Percentiles rank a stretch among this genome's conserved stretches.
phyloP scores from a whole-genome alignment of 495 filamentous ascomycete genomes.

The Penicillium mononematosum region DNA sequence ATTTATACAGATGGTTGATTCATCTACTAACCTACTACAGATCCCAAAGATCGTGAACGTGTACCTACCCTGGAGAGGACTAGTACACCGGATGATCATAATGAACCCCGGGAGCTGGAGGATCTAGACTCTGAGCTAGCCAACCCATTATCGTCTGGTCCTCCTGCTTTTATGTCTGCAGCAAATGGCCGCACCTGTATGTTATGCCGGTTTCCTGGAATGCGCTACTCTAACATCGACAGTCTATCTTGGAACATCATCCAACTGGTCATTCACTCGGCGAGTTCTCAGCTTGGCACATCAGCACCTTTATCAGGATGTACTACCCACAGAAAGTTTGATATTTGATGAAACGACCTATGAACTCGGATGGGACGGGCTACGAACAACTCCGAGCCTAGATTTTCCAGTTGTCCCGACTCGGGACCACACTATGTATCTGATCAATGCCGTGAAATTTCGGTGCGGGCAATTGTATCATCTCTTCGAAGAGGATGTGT shows the following conservation, averaged over 20 bases:
- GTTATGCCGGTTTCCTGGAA: background rate
- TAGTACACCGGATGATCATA: conserved; percentile 10
- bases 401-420: conserved; percentile 36
- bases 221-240: conserved; percentile 3
- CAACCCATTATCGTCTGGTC: conserved; percentile 40
- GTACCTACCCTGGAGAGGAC: conserved; percentile 12
- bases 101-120: conserved; percentile 21
- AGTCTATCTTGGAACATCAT: conserved; percentile 48
- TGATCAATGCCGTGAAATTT: conserved; percentile 47
- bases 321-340: conserved; percentile 35
- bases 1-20: too few species aligned
- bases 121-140: conserved; percentile 30
- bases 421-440: conserved; percentile 41
- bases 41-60: conserved; percentile 20
- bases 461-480: conserved; percentile 46
- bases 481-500: conserved; percentile 43
- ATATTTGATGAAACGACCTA: conserved; percentile 42
- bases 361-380: conserved; percentile 44
- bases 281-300: conserved; percentile 42
- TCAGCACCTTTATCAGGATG: conserved; percentile 34
- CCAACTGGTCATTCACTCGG: conserved; percentile 48
- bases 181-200: conserved; percentile 35
- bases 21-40: conserved; percentile 15
- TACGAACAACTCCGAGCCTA: conserved; percentile 21
- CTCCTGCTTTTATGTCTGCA: conserved; percentile 37